phyloP scores from a whole-genome alignment of 148 eudicot species.

The Simmondsia chinensis region DNA sequence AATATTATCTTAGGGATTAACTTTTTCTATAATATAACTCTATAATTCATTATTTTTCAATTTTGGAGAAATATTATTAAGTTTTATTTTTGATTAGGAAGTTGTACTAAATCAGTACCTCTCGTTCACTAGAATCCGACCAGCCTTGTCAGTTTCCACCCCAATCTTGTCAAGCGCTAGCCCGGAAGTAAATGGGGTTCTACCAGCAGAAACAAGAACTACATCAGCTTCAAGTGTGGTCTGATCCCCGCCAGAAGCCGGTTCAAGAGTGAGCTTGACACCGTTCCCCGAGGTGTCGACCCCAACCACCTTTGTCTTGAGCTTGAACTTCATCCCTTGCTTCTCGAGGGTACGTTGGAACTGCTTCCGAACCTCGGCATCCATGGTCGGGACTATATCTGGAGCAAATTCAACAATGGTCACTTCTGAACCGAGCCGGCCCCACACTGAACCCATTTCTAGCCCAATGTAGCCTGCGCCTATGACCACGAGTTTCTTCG shows the following conservation, averaged over 20 bases:
- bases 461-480: constrained; percentile 97
- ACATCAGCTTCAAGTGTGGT: constrained; percentile 75
- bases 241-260: constrained; percentile 84
- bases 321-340: constrained; percentile 91
- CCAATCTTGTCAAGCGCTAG: constrained; percentile 74
- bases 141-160: constrained; percentile 73
- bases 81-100: no score
- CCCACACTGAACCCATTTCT: constrained; percentile 98
- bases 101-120: no score
- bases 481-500: constrained; percentile 76
- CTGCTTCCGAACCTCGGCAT: constrained; percentile 78
- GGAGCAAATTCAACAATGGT: constrained; percentile 83
- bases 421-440: constrained; percentile 87
- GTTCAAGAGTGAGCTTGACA: constrained; percentile 73
- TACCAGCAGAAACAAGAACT: constrained; percentile 88
- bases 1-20: no score
- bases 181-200: constrained; percentile 72
- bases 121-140: constrained; percentile 61
- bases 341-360: constrained; percentile 90
- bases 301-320: constrained; percentile 85
- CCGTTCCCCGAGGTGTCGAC: constrained; percentile 53
- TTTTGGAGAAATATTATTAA: no score
- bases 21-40: no score
- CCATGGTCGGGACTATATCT: constrained; percentile 91
- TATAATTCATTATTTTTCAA: no score